Evolutionary conservation across 2,329 filamentous ascomycete genomes (phyloP).

Genomic region (Exophiala aquamarina): DNA sequence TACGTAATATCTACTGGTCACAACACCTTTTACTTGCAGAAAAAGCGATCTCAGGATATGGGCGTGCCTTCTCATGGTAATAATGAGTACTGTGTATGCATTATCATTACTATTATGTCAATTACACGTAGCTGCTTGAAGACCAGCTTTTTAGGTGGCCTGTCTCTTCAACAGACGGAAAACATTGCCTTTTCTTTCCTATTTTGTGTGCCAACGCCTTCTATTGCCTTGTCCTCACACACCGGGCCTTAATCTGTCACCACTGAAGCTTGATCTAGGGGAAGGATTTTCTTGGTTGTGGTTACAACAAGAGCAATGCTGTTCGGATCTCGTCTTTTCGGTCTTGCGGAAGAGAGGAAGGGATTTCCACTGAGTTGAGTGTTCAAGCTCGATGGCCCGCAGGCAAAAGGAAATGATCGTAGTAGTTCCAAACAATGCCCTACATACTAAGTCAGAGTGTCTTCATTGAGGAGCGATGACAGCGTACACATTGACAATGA

Average conservation of each 20-base stretch:
- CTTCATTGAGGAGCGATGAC: neutral
- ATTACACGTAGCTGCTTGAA: too few species aligned
- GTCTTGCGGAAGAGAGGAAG: slow-evolving; percentile 12
- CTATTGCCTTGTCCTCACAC: slow-evolving; percentile 3
- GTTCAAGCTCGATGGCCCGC: slow-evolving; percentile 19
- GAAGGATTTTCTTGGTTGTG: slow-evolving; percentile 17
- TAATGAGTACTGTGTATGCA: too few species aligned
- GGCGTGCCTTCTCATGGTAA: too few species aligned
- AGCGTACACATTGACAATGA: slow-evolving; percentile 21
- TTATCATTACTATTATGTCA: too few species aligned
- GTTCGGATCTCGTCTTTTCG: slow-evolving; percentile 2
- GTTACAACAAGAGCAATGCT: slow-evolving; percentile 19
- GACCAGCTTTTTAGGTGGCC: too few species aligned
- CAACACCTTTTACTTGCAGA: too few species aligned
- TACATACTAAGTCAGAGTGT: slow-evolving; percentile 1
- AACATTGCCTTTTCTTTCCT: too few species aligned
- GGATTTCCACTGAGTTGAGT: slow-evolving; percentile 13
- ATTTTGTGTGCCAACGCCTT: too few species aligned
- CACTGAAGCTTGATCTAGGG: slow-evolving; percentile 9
- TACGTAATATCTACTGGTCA: too few species aligned
- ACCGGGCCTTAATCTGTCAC: slow-evolving; percentile 1
- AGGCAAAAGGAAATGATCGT: slow-evolving; percentile 14
- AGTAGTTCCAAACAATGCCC: slow-evolving; percentile 11
- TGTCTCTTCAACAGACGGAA: too few species aligned
- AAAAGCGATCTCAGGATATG: too few species aligned